Percentiles rank a stretch among this genome's conserved stretches.
Conservation (phyloP, 192 early-diverging fungal genomes). For the Chytriomyces confervae region DNA sequence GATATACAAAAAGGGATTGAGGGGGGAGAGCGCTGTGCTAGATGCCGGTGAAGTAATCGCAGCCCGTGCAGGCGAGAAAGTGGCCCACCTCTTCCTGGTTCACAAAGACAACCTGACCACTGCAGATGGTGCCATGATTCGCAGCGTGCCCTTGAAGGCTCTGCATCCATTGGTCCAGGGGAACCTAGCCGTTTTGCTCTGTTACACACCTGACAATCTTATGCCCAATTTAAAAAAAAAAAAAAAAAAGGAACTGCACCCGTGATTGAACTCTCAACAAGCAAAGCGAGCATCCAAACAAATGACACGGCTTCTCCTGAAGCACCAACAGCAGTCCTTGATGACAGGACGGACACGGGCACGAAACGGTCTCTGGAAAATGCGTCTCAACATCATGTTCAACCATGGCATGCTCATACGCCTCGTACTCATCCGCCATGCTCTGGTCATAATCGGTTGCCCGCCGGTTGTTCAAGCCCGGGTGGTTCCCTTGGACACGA, state of each 20-base stretch:
- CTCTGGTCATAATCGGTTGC: neutral
- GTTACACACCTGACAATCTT: no score
- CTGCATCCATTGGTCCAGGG: neutral
- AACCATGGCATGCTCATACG: neutral
- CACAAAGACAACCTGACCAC: constrained; percentile 8
- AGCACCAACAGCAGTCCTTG: neutral
- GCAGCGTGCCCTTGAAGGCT: neutral
- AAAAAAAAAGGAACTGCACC: neutral
- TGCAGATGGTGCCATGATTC: neutral
- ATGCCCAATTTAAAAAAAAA: neutral
- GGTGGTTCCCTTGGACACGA: constrained; percentile 4
- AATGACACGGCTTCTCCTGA: neutral
- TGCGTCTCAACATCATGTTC: neutral
- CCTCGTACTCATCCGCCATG: constrained; percentile 4
- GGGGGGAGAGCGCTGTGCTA: neutral
- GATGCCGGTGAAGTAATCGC: constrained; percentile 6
- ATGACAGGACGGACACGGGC: neutral
- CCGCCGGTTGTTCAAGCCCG: neutral
- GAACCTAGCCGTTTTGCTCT: neutral
- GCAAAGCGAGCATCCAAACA: neutral
- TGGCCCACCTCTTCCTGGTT: neutral
- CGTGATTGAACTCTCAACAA: neutral
- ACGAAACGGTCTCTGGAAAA: neutral
- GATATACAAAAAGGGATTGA: neutral
- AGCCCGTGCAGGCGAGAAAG: constrained; percentile 20